These are phyloP conservation scores for Trametes coccinea DNA, from an alignment of 768 basidiomycete genomes.

Conservation along the genomic window DNA sequence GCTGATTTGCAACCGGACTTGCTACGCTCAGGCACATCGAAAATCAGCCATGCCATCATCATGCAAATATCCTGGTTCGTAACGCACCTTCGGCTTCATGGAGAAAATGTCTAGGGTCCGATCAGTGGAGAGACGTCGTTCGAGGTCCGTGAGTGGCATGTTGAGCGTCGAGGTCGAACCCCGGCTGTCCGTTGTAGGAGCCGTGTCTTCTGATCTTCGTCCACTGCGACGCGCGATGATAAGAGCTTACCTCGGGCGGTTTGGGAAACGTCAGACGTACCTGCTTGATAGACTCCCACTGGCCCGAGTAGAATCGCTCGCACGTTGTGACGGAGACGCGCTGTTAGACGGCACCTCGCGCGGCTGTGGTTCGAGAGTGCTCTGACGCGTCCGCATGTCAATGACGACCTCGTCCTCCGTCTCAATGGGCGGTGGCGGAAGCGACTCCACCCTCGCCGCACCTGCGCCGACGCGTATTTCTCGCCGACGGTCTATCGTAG, in stretches of 20 bases:
- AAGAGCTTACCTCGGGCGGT: neutral
- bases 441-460: slow-evolving; percentile 10
- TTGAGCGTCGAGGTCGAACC: slow-evolving; percentile 52
- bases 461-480: slow-evolving; percentile 50
- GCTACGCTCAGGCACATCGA: slow-evolving; percentile 43
- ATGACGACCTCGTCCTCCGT: slow-evolving; percentile 59
- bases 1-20: slow-evolving; percentile 87
- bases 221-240: slow-evolving; percentile 40
- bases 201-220: slow-evolving; percentile 60
- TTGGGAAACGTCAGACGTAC: slow-evolving; percentile 40
- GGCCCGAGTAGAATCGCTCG: slow-evolving; percentile 28
- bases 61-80: neutral
- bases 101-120: slow-evolving; percentile 91
- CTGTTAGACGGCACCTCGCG: slow-evolving; percentile 7
- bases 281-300: slow-evolving; percentile 52
- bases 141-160: slow-evolving; percentile 74
- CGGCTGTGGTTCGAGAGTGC: slow-evolving; percentile 19
- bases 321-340: slow-evolving; percentile 26
- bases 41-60: neutral
- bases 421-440: slow-evolving; percentile 33
- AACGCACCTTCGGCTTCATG: slow-evolving; percentile 85
- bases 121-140: slow-evolving; percentile 73
- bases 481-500: slow-evolving; percentile 60
- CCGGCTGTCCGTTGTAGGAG: slow-evolving; percentile 52
- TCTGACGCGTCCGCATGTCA: slow-evolving; percentile 47